Percentiles rank a stretch among this genome's conserved stretches.
Evolutionary conservation across 1,139 yeast species (phyloP).

Genomic region (Pichia sp.): DNA sequence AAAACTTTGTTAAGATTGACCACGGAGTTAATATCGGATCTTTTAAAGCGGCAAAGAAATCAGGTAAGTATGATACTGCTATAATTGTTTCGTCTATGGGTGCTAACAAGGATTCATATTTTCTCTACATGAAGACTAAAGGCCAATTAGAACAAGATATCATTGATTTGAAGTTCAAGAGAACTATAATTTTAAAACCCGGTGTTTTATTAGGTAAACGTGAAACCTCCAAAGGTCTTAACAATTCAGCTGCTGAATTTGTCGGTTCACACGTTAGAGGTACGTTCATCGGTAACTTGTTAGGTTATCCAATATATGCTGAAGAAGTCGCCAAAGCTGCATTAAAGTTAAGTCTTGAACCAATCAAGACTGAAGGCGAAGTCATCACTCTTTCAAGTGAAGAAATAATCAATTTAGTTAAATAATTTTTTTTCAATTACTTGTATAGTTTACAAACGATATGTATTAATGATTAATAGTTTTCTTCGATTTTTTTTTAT

Average conservation of each 20-base stretch:
- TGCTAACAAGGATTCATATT: conserved; percentile 51
- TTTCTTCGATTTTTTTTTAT: background rate
- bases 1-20: conserved; percentile 64
- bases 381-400: conserved; percentile 23
- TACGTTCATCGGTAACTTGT: conserved; percentile 33
- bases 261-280: conserved; percentile 39
- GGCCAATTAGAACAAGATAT: conserved; percentile 66
- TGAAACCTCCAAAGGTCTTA: conserved; percentile 40
- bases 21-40: conserved; percentile 62
- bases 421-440: background rate
- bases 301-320: conserved; percentile 43
- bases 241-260: conserved; percentile 30
- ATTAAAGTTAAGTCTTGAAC: conserved; percentile 27
- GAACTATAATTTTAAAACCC: conserved; percentile 68
- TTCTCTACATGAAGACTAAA: conserved; percentile 58
- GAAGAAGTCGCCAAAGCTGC: conserved; percentile 51
- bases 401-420: conserved; percentile 24
- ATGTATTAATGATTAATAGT: background rate
- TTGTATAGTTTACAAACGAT: too few species aligned
- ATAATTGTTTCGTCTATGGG: conserved; percentile 63
- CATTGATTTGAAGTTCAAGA: conserved; percentile 56
- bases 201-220: conserved; percentile 67
- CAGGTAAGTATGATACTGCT: conserved; percentile 57
- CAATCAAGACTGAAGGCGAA: conserved; percentile 25
- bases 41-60: conserved; percentile 68